phyloP scores from a whole-genome alignment of 345 rosid genomes.

The Euphorbia lathyris region DNA sequence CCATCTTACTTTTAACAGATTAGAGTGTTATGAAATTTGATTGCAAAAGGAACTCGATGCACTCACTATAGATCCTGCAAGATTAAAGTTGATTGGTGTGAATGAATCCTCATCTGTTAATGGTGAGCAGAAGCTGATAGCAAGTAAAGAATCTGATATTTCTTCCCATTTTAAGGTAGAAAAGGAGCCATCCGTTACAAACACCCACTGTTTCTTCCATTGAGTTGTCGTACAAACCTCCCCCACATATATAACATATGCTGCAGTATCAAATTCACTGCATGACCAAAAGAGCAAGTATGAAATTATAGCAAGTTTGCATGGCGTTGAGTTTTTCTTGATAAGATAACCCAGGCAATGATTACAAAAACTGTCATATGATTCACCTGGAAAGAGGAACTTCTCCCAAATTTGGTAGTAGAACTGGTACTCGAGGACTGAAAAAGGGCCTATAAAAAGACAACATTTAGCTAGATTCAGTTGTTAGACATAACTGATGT shows the following conservation, averaged over 20 bases:
- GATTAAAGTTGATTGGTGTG: conserved; percentile 57
- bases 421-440: conserved; percentile 60
- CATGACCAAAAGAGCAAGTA: conserved; percentile 3
- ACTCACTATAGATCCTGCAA: conserved; percentile 81
- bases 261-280: conserved; percentile 91
- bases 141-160: conserved; percentile 59
- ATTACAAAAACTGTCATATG: not conserved
- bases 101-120: conserved; percentile 40
- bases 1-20: not conserved
- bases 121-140: conserved; percentile 74
- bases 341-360: not conserved
- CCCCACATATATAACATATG: conserved; percentile 68
- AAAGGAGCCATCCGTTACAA: conserved; percentile 71
- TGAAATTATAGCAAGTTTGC: not conserved
- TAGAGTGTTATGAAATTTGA: conserved; percentile 3
- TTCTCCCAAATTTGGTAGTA: conserved; percentile 60
- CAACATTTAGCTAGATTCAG: conserved; percentile 18
- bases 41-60: conserved; percentile 1
- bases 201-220: conserved; percentile 85
- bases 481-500: conserved; percentile 11
- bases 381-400: conserved; percentile 78
- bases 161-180: conserved; percentile 38
- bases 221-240: conserved; percentile 49
- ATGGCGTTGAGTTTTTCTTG: not conserved
- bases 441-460: conserved; percentile 67